Base-by-base conservation (phyloP, 2,329 filamentous ascomycete genomes). In the Fusarium abutilonis region DNA sequence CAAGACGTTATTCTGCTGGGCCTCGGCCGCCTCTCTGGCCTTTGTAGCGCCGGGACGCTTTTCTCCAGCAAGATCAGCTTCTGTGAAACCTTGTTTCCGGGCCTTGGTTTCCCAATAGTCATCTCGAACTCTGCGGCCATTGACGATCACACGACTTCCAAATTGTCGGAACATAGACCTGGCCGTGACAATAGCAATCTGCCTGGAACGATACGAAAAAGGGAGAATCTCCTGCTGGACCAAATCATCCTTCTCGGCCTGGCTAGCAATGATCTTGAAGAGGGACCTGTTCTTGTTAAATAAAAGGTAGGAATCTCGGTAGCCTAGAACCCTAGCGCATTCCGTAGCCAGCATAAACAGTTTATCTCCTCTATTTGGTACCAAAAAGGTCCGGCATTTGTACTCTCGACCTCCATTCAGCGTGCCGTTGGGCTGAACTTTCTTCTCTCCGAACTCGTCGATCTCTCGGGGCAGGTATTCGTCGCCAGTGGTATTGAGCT, bases 41-140 rank as follows among this genome's bases (percentile, higher is more conserved):
- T 96, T 97, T 56, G 92, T 88, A 35, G 91, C 93, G 50, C 95
- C 95, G 6, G 95, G 95, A 64, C 95, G 85, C 81, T 99, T 98
- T 78, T 99, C 95, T 36, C 95, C 95, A 4, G 95, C 95, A 46
- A 93, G 83, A 76, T 99, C 95, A 63, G 96, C 93, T 75, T 99
- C 95, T 1, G 95, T 99, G 74, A 99, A 99, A 10, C 95, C 95
- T 77, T 99, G 95, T 78, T 98, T 99, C 43, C 91, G 86, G 8
- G 95, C 95, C 78, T 98, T 98, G 72, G 89, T 91, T 77, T 98
- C 95, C 95, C 95, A 99, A 77, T 99, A 99, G 75, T 99, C 95
- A 77, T 99, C 95, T 45, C 95, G 89, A 38, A 99, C 95, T 55
- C 95, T 85, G 62, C 94, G 86, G 31, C 95, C 95, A 71, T 93